These are phyloP conservation scores for Porcisia hertigi DNA, from an alignment of 208 protist species.

Conservation along the genomic window DNA sequence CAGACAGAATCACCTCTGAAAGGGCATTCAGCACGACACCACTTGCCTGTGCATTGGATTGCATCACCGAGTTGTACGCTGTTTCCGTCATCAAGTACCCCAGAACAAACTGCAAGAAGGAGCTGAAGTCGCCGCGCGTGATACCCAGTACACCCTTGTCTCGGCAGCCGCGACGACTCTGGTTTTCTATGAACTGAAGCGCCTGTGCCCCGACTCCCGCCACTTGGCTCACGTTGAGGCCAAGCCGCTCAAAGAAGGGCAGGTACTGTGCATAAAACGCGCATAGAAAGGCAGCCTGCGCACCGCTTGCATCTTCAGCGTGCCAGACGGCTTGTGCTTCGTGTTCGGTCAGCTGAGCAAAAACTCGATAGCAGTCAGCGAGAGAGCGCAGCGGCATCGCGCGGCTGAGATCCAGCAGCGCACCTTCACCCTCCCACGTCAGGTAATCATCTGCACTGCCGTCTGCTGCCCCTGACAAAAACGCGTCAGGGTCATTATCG, in stretches of 20 bases:
- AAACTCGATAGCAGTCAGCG: slow-evolving; percentile 22
- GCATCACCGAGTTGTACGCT: slow-evolving; percentile 22
- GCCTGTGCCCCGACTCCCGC: slow-evolving; percentile 19
- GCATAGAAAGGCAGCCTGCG: slow-evolving; percentile 11
- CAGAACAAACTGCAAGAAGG: slow-evolving; percentile 39
- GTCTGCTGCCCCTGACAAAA: not conserved
- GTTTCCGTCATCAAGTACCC: slow-evolving; percentile 29
- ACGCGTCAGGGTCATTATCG: not conserved
- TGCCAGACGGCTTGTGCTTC: not conserved
- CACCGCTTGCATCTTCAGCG: not conserved
- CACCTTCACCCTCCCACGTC: slow-evolving; percentile 16
- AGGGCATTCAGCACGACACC: not conserved
- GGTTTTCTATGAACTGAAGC: slow-evolving; percentile 17
- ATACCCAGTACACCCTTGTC: slow-evolving; percentile 9
- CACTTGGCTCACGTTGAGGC: slow-evolving; percentile 16
- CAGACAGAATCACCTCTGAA: slow-evolving; percentile 19
- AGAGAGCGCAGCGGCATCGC: slow-evolving; percentile 28
- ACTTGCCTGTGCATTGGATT: not conserved
- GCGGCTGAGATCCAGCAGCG: slow-evolving; percentile 20
- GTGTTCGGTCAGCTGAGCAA: slow-evolving; percentile 19
- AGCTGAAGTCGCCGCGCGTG: slow-evolving; percentile 32
- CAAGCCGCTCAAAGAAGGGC: slow-evolving; percentile 17
- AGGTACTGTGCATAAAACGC: slow-evolving; percentile 33
- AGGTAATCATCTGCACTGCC: slow-evolving; percentile 4
- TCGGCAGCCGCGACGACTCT: slow-evolving; percentile 9